phyloP scores from a whole-genome alignment of 352 stramenopile genomes.

The Salisapilia sapeloensis region DNA sequence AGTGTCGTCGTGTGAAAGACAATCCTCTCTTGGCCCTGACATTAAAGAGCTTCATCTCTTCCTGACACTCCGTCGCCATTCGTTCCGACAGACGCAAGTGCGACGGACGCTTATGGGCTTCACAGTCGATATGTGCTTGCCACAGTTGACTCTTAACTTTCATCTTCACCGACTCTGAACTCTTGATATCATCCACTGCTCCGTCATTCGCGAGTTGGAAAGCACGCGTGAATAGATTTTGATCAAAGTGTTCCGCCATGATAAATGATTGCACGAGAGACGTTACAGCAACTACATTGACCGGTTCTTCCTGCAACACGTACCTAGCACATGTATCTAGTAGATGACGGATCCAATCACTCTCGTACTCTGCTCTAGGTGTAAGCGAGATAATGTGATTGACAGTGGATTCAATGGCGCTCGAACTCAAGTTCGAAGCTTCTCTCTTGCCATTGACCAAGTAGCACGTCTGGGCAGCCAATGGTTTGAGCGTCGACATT shows the following conservation, averaged over 20 bases:
- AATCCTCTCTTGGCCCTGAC: constrained; percentile 30
- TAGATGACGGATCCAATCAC: too few species aligned
- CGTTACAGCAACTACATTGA: too few species aligned
- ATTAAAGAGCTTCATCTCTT: constrained; percentile 28
- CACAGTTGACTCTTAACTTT: constrained; percentile 30
- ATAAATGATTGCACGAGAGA: constrained; percentile 28
- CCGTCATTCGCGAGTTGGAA: constrained; percentile 27
- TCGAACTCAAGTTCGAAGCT: too few species aligned
- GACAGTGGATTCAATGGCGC: too few species aligned
- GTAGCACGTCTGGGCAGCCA: too few species aligned
- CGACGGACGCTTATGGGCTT: constrained; percentile 9
- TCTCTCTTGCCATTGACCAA: too few species aligned
- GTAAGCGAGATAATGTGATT: too few species aligned
- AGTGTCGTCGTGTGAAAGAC: constrained; percentile 35
- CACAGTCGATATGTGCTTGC: constrained; percentile 44
- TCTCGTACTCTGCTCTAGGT: too few species aligned
- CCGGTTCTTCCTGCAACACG: too few species aligned
- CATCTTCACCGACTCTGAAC: constrained; percentile 14
- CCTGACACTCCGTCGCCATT: constrained; percentile 6
- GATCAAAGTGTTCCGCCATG: constrained; percentile 35
- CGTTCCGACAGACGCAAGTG: constrained; percentile 21
- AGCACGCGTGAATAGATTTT: constrained; percentile 17
- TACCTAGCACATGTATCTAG: too few species aligned
- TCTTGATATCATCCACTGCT: constrained; percentile 13
- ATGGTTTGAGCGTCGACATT: too few species aligned